These are phyloP conservation scores for Dianthus caryophyllus DNA, from an alignment of 148 eudicot genomes.

Conservation along the genomic window DNA sequence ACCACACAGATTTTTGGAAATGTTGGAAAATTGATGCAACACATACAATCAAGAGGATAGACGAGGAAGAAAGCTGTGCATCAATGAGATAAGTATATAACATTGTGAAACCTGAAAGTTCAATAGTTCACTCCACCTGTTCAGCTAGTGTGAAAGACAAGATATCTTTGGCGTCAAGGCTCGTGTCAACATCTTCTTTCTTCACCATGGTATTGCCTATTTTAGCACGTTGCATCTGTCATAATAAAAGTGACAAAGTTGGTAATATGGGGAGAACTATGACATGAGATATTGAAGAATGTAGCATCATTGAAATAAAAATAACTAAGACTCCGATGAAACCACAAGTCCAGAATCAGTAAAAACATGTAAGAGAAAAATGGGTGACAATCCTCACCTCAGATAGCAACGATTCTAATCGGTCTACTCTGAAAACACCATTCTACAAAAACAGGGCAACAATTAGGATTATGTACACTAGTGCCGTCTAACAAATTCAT, in stretches of 20 bases:
- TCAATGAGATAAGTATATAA: slow-evolving; percentile 3
- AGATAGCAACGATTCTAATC: slow-evolving; percentile 70
- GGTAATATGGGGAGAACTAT: background rate
- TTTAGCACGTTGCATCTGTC: slow-evolving; percentile 84
- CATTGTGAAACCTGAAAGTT: background rate
- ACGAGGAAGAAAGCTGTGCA: background rate
- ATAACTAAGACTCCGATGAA: background rate
- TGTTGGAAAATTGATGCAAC: background rate
- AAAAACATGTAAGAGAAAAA: slow-evolving; percentile 16
- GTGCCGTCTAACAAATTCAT: background rate
- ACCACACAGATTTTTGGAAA: background rate
- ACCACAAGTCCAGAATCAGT: background rate
- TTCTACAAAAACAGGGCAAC: slow-evolving; percentile 40
- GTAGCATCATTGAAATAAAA: too few relatives aligned
- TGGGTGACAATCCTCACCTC: slow-evolving; percentile 49
- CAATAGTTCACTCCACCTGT: slow-evolving; percentile 42
- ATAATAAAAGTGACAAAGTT: slow-evolving; percentile 9
- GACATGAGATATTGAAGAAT: too few relatives aligned
- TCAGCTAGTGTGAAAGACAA: slow-evolving; percentile 68
- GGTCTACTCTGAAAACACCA: slow-evolving; percentile 81
- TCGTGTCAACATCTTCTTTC: slow-evolving; percentile 38
- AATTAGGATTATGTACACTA: slow-evolving; percentile 7
- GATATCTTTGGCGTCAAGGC: slow-evolving; percentile 49
- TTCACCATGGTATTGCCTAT: slow-evolving; percentile 45
- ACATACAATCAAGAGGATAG: slow-evolving; percentile 2